phyloP scores from a whole-genome alignment of 2,329 filamentous ascomycete species.

The Cladosporium sp. region DNA sequence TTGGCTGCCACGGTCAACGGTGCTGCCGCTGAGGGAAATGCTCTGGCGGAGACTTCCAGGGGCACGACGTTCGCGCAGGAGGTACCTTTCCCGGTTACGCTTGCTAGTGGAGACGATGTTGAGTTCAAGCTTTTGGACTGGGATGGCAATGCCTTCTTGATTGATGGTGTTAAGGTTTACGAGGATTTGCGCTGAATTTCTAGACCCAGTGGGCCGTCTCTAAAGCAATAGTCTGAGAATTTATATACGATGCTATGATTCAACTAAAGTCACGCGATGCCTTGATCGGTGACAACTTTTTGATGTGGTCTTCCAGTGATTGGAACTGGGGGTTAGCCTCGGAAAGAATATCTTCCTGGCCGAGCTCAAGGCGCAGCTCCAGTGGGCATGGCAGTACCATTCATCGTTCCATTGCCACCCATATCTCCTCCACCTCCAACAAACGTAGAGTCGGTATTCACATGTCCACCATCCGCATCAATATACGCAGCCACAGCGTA shows the following conservation, averaged over 20 bases:
- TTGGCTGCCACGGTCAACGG: conserved; percentile 26
- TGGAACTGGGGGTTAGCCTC: not conserved
- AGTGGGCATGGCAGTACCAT: conserved; percentile 1
- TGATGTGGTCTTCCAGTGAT: not conserved
- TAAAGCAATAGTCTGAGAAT: not conserved
- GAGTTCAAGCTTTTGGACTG: conserved; percentile 26
- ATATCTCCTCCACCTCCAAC: conserved; percentile 25
- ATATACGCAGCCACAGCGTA: conserved; percentile 30
- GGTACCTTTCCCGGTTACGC: conserved; percentile 25
- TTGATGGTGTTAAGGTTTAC: conserved; percentile 29
- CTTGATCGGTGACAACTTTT: not conserved
- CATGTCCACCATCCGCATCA: conserved; percentile 34
- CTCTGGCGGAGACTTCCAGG: conserved; percentile 27
- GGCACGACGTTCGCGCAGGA: conserved; percentile 26
- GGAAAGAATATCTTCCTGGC: not conserved
- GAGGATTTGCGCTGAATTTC: conserved; percentile 17
- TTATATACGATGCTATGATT: not conserved
- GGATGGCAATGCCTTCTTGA: conserved; percentile 24
- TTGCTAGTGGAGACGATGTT: conserved; percentile 25
- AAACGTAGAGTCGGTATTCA: conserved; percentile 28
- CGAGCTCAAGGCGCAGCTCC: conserved; percentile 14
- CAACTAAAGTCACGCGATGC: not conserved
- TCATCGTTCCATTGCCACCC: conserved; percentile 16
- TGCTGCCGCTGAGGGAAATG: conserved; percentile 22
- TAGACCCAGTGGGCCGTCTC: not conserved